Evolutionary conservation across 2,329 filamentous ascomycete genomes (phyloP).

Genomic region (Trichoderma simmonsii): DNA sequence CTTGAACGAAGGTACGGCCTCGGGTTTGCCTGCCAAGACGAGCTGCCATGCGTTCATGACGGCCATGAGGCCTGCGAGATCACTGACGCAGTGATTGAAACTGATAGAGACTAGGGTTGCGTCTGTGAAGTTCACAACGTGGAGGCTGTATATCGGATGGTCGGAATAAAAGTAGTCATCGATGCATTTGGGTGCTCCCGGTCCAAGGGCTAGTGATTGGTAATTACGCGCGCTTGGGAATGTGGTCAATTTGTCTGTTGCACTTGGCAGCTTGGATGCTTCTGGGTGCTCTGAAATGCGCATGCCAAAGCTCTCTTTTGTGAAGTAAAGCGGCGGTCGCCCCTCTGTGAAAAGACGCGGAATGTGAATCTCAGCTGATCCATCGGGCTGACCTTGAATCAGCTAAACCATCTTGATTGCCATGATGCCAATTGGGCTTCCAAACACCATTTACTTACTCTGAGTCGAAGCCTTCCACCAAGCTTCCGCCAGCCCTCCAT

Average conservation of each 20-base stretch:
- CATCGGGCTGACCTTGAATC: not conserved
- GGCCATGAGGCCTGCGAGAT: slow-evolving; percentile 2
- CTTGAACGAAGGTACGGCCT: slow-evolving; percentile 8
- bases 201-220: not conserved
- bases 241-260: not conserved
- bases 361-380: not conserved
- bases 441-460: not conserved
- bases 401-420: not conserved
- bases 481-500: slow-evolving; percentile 13
- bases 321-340: not conserved
- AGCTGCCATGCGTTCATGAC: slow-evolving; percentile 7
- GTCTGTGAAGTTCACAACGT: slow-evolving; percentile 1
- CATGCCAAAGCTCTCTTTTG: not conserved
- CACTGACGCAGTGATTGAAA: not conserved
- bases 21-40: not conserved
- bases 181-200: not conserved
- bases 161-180: slow-evolving; percentile 3
- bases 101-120: not conserved
- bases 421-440: not conserved
- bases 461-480: not conserved
- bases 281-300: slow-evolving; percentile 7
- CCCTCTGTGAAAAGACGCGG: not conserved
- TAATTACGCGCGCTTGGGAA: not conserved
- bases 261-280: not conserved
- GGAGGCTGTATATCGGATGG: not conserved